Conservation (phyloP, 192 early-diverging fungal species). For the Gaertneriomyces semiglobifer region DNA sequence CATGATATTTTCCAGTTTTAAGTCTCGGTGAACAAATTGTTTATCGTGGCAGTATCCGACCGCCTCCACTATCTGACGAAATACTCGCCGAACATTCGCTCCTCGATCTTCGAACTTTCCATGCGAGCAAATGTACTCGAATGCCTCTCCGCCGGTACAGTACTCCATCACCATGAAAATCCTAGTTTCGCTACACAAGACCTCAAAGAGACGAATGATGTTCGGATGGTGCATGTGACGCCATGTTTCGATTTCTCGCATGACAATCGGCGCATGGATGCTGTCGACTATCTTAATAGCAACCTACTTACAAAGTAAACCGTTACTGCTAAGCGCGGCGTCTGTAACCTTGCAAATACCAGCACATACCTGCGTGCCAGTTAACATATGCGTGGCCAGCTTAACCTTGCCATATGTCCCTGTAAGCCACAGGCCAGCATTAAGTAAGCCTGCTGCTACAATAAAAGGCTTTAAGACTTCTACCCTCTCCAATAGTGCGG, state of each 20-base stretch:
- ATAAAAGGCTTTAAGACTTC: background rate
- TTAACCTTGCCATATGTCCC: conserved; percentile 54
- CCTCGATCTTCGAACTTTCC: conserved; percentile 48
- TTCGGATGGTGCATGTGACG: conserved; percentile 74
- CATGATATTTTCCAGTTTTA: conserved; percentile 94
- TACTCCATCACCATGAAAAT: conserved; percentile 83
- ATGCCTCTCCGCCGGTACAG: conserved; percentile 68
- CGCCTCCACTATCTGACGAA: conserved; percentile 49
- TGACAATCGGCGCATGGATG: conserved; percentile 43
- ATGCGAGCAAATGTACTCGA: conserved; percentile 81
- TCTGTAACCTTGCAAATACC: no score
- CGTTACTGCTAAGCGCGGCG: no score
- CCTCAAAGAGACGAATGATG: conserved; percentile 74
- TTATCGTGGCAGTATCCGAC: conserved; percentile 53
- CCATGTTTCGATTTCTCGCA: conserved; percentile 60
- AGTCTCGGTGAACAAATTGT: conserved; percentile 66
- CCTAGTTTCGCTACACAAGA: conserved; percentile 65
- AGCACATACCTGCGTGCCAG: conserved; percentile 40
- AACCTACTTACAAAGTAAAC: conserved; percentile 23
- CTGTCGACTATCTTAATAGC: conserved; percentile 58
- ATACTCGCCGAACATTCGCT: conserved; percentile 28
- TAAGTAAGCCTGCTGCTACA: background rate
- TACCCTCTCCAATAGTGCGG: conserved; percentile 49
- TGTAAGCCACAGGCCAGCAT: conserved; percentile 1
- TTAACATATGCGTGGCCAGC: conserved; percentile 41